Evolutionary conservation across 176 grass and related monocot species (phyloP).

Genomic region (Hordeum marinum): DNA sequence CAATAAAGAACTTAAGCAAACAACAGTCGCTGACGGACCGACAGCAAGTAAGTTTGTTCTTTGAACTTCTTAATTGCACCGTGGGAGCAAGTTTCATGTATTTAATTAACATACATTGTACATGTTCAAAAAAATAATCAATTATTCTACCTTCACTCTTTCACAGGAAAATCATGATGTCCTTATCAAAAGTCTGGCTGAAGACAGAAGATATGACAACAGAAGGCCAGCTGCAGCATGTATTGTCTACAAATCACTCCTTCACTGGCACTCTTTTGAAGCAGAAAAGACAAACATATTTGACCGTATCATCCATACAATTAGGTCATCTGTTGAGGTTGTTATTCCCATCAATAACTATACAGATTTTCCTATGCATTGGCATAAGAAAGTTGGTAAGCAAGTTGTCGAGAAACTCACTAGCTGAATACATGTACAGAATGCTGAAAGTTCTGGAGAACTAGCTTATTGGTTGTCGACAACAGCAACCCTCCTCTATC

Average conservation of each 20-base stretch:
- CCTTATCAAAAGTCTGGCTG: conserved; percentile 76
- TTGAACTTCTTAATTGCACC: neutral
- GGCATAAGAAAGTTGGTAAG: neutral
- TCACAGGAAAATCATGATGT: conserved; percentile 84
- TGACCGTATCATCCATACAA: conserved; percentile 86
- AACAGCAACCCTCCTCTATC: conserved; percentile 71
- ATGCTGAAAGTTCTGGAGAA: conserved; percentile 58
- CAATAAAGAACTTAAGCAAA: conserved; percentile 71
- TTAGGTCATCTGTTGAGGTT: conserved; percentile 83
- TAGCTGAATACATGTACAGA: conserved; percentile 35
- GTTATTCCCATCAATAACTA: conserved; percentile 16
- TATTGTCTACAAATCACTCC: conserved; percentile 79
- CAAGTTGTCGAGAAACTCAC: conserved; percentile 23
- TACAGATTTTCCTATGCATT: neutral
- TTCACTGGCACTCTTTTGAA: conserved; percentile 91
- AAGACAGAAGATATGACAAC: conserved; percentile 69
- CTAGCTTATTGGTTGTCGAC: conserved; percentile 92
- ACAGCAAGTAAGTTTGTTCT: conserved; percentile 57
- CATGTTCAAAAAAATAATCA: neutral
- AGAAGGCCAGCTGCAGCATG: conserved; percentile 67
- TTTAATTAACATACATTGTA: conserved; percentile 11
- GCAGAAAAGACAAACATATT: conserved; percentile 93
- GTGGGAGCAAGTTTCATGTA: neutral
- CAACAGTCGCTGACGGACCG: conserved; percentile 71
- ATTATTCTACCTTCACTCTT: conserved; percentile 23